Evolutionary conservation across 352 stramenopile species (phyloP), one percentile per base, ranked within the genome.

Genomic region (Thraustochytrium striatum): DNA sequence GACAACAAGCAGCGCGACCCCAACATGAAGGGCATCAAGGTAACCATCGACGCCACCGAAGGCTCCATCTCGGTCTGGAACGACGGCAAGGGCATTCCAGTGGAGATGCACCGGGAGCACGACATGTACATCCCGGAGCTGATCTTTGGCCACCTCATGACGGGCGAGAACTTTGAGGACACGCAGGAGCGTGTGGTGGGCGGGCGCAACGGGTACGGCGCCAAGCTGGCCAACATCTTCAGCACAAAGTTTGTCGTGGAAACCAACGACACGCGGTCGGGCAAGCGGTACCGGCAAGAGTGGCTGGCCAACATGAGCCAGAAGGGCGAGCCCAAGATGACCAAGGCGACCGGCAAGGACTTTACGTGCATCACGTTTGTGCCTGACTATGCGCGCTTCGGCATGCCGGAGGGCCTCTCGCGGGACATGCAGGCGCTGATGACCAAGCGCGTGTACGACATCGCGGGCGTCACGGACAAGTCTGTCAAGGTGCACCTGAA

Each of bases 181-280:
- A 93, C 94, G 47, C 92, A 97, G 85, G 95, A 98, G 83, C 96
- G 96, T 83, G 81, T 93, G 9, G 93, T 89, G 8, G 96, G 96
- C 79, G 96, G 96, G 65, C 85, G 95, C 35, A 97, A 99, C 83
- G 96, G 96, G 21, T 99, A 98, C 80, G 96, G 96, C 44, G 96
- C 96, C 0, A 99, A 99, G 85, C 88, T 99, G 2, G 95, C 97
- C 2, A 99, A 99, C 84, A 99, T 99, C 83, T 99, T 99, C 85
- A 98, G 93, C 19, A 98, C 87, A 11, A 85, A 98, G 82, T 99
- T 99, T 83, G 87, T 94, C 38, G 94, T 99, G 2, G 96, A 99
- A 83, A 99, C 96, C 21, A 88, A 94, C 0, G 97, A 99, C 81
- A 86, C 89, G 0, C 91, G 89, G 33, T 87, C 86, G 33, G 96